These are phyloP conservation scores for Physocladia obscura DNA, from an alignment of 192 early-diverging fungal genomes.

Conservation along the genomic window DNA sequence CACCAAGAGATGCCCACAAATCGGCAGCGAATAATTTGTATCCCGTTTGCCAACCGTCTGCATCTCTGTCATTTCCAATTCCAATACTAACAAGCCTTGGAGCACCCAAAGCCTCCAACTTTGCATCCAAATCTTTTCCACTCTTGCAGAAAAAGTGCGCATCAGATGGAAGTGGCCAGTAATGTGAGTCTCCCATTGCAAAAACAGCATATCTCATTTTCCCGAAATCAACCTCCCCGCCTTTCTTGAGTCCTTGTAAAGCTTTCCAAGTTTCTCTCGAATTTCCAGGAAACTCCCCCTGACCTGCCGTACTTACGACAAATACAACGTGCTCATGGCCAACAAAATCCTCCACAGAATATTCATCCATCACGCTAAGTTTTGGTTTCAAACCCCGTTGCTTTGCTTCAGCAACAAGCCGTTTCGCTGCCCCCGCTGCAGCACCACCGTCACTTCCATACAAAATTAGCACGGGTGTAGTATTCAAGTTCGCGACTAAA, in stretches of 20 bases:
- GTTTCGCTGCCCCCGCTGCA: slow-evolving; percentile 79
- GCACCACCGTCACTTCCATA: slow-evolving; percentile 92
- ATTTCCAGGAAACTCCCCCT: slow-evolving; percentile 95
- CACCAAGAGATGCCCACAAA: slow-evolving; percentile 80
- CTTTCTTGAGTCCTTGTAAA: slow-evolving; percentile 45
- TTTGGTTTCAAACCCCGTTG: slow-evolving; percentile 79
- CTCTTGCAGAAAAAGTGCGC: slow-evolving; percentile 89
- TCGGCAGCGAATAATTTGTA: slow-evolving; percentile 74
- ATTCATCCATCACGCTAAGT: slow-evolving; percentile 81
- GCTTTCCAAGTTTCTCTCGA: slow-evolving; percentile 85
- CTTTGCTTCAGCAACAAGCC: slow-evolving; percentile 77
- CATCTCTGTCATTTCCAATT: slow-evolving; percentile 90
- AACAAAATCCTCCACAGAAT: slow-evolving; percentile 74
- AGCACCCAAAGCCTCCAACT: slow-evolving; percentile 76
- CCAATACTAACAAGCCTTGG: slow-evolving; percentile 63
- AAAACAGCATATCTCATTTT: slow-evolving; percentile 72
- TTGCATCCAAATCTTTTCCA: slow-evolving; percentile 81
- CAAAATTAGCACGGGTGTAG: slow-evolving; percentile 78
- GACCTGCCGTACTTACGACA: slow-evolving; percentile 84
- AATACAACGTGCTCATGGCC: slow-evolving; percentile 77
- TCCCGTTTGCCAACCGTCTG: slow-evolving; percentile 86
- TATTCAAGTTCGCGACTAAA: slow-evolving; percentile 72
- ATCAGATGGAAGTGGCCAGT: slow-evolving; percentile 93
- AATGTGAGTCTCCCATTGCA: slow-evolving; percentile 90
- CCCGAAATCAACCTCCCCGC: slow-evolving; percentile 13